phyloP scores from a whole-genome alignment of 2,329 filamentous ascomycete genomes.

The Aspergillus aculeatinus region DNA sequence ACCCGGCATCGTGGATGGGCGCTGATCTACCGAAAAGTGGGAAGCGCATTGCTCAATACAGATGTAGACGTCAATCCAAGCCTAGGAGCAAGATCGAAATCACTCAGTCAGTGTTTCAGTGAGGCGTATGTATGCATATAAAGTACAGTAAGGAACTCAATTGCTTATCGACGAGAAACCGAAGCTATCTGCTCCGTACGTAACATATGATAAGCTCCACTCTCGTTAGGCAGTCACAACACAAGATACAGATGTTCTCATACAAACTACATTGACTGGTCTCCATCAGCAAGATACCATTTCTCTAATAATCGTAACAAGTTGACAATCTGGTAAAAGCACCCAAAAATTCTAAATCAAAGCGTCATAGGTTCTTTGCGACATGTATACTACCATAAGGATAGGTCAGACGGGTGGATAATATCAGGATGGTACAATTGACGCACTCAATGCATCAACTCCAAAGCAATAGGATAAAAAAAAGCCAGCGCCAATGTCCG shows the following conservation, averaged over 20 bases:
- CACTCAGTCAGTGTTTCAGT: too few relatives aligned
- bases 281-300: neutral
- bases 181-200: too few relatives aligned
- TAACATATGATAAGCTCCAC: too few relatives aligned
- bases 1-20: too few relatives aligned
- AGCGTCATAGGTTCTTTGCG: constrained; percentile 21
- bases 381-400: constrained; percentile 31
- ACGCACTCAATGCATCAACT: constrained; percentile 21
- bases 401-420: constrained; percentile 25
- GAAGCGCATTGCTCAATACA: too few relatives aligned
- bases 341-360: constrained; percentile 25
- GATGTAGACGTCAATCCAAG: too few relatives aligned
- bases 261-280: neutral
- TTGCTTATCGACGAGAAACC: too few relatives aligned
- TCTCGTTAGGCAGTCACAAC: too few relatives aligned
- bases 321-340: constrained; percentile 30
- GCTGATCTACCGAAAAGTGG: too few relatives aligned
- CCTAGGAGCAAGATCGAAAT: too few relatives aligned
- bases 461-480: constrained; percentile 16
- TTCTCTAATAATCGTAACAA: constrained; percentile 29
- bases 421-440: constrained; percentile 20
- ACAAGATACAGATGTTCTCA: neutral
- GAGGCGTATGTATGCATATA: too few relatives aligned
- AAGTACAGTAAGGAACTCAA: too few relatives aligned
- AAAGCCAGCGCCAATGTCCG: constrained; percentile 29